Percentiles rank a stretch among this genome's conserved stretches.
Conservation (phyloP, 805 yeast species). For the Candida golubevii region DNA sequence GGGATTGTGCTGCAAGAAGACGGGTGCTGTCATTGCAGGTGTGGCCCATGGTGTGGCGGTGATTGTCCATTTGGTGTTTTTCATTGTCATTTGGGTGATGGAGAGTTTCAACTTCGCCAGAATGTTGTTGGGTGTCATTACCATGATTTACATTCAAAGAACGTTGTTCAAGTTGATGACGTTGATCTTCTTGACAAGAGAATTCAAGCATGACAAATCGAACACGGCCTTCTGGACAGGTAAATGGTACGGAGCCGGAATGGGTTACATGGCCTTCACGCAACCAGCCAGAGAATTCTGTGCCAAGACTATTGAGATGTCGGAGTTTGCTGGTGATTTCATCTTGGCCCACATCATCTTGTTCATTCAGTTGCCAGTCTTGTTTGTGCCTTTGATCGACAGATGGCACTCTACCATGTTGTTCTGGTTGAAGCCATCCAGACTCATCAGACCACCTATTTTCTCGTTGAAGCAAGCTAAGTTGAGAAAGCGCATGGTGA, state of each 20-base stretch:
- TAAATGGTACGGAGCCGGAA: slow-evolving; percentile 94
- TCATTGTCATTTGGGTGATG: slow-evolving; percentile 94
- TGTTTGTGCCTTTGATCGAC: slow-evolving; percentile 83
- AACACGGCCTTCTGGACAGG: slow-evolving; percentile 99
- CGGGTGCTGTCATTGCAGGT: slow-evolving; percentile 94
- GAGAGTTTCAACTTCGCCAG: slow-evolving; percentile 89
- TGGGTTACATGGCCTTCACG: slow-evolving; percentile 91
- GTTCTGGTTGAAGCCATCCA: slow-evolving; percentile 97
- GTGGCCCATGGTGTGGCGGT: slow-evolving; percentile 95
- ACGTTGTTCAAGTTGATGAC: slow-evolving; percentile 81
- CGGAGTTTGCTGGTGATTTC: slow-evolving; percentile 96
- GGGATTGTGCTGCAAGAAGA: slow-evolving; percentile 93
- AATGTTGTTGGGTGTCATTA: slow-evolving; percentile 79
- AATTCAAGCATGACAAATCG: slow-evolving; percentile 90
- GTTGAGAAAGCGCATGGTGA: slow-evolving; percentile 95
- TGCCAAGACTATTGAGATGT: slow-evolving; percentile 90
- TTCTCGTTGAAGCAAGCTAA: slow-evolving; percentile 94
- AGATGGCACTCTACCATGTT: slow-evolving; percentile 97
- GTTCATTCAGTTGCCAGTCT: slow-evolving; percentile 84
- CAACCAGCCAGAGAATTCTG: slow-evolving; percentile 94
- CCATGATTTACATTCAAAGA: slow-evolving; percentile 86
- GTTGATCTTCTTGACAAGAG: slow-evolving; percentile 77
- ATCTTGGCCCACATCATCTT: slow-evolving; percentile 85
- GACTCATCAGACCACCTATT: slow-evolving; percentile 97
- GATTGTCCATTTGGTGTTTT: slow-evolving; percentile 77